Base-by-base conservation (phyloP, 2,329 filamentous ascomycete species). In the Sordariomycetes sp. region DNA sequence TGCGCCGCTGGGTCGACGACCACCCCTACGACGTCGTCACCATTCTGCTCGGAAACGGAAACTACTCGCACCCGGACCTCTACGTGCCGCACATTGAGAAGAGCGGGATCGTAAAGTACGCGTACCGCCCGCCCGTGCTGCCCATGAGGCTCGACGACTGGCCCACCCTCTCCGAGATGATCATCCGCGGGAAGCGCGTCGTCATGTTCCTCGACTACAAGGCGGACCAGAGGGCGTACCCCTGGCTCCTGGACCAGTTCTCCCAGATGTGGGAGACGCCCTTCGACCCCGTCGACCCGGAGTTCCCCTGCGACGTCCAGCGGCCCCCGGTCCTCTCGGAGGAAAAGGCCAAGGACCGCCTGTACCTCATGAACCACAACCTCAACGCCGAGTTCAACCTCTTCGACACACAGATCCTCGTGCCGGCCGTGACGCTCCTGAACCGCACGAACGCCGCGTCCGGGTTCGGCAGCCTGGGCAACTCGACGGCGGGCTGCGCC, bases 331-430 rank as follows among this genome's bases (percentile, higher is more conserved):
- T 80, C 51, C 72, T 95, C 58, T 64, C 72, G 2, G 65, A 67
- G 0, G 75, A 80, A 8, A 78, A 80, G 0, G 79, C 82, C 1
- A 73, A 75, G 59, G 75, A 84, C 34, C 78, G 84, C 51, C 76
- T 95, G 70, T 95, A 91, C 67, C 78, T 96, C 65, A 80, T 87
- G 65, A 96, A 96, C 70, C 91, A 96, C 74, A 96, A 96, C 67
- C 78, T 96, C 59, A 96, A 96, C 68, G 78, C 86, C 59, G 78
- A 90, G 62, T 80, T 95, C 60, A 79, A 79, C 56, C 70, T 95
- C 39, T 80, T 84, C 2, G 82, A 81, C 34, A 67, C 79, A 17
- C 73, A 77, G 22, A 67, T 94, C 52, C 73, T 90, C 8, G 84
- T 94, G 13, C 89, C 89, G 0, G 87, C 88, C 58, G 82, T 83